Conservation (phyloP, 106 monocot genomes). For the Allium cepa region DNA sequence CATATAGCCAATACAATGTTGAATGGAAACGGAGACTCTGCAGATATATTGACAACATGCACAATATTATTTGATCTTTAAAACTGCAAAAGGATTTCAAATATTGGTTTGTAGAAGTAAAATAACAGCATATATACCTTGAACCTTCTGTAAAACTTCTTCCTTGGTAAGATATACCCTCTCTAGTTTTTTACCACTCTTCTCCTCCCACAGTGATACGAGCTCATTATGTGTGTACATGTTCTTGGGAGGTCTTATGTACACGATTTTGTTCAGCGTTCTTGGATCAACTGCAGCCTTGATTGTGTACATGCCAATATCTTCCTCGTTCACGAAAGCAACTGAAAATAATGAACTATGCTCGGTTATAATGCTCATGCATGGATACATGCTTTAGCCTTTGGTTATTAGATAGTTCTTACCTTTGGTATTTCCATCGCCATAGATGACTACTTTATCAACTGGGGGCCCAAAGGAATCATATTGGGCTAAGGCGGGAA, state of each 20-base stretch:
- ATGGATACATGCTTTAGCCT: background rate
- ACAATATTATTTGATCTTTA: background rate
- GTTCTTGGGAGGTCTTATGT: constrained; percentile 35
- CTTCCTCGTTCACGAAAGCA: constrained; percentile 38
- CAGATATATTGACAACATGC: background rate
- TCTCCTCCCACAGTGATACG: constrained; percentile 42
- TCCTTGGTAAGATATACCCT: constrained; percentile 19
- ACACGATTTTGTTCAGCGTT: constrained; percentile 57
- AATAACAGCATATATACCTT: background rate
- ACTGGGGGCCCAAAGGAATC: constrained; percentile 20
- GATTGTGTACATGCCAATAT: constrained; percentile 50
- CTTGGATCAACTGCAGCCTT: constrained; percentile 50
- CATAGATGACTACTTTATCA: constrained; percentile 47
- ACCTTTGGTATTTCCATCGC: constrained; percentile 71
- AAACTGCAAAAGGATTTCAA: background rate
- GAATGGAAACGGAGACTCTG: constrained; percentile 18
- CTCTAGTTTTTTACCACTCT: constrained; percentile 35
- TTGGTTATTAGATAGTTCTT: background rate
- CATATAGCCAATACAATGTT: constrained; percentile 19
- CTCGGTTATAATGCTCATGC: background rate
- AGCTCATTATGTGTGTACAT: constrained; percentile 45
- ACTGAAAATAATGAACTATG: constrained; percentile 8
- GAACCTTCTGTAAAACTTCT: constrained; percentile 16
- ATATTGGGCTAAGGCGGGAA: constrained; percentile 31
- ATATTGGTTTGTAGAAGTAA: background rate